Evolutionary conservation across 2,329 filamentous ascomycete species (phyloP), one percentile per base, ranked within the genome.

Genomic region (Bretziella fagacearum): DNA sequence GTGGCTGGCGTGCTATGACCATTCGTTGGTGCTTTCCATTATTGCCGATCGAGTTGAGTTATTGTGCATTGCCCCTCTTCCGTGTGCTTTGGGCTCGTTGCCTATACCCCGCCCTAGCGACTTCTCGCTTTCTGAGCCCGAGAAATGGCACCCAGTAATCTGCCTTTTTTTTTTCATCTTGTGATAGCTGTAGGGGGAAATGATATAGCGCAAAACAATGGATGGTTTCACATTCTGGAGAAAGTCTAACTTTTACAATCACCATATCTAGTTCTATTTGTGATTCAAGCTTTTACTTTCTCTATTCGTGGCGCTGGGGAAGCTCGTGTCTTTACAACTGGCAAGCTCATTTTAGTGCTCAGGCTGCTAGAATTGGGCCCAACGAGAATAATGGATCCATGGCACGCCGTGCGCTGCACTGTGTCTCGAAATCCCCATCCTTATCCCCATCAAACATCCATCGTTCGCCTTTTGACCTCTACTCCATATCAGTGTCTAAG

Each of bases 371-470:
- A n/a, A n/a, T n/a, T n/a, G n/a, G n/a, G n/a, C 35, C 17, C 35
- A 39, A 39, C 35, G 35, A 39, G 35, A 39, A 39, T 22, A 8
- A 23, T 10, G 35, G 35, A 39, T 39, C 6, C 35, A 39, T 39
- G 18, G 35, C 35, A 39, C 35, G 23, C 35, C 15, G 35, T 39
- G 4, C 13, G n/a, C 6, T 10, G 15, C 18, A 39, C 35, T 39
- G 35, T 39, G 35, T 23, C 35, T 39, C 15, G n/a, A 23, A 39
- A 48, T 43, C 40, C 46, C 18, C 39, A 48, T 48, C 39, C 39
- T 35, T 32, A 15, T 40, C 45, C 45, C 45, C 45, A 47, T 39
- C 45, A 26, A 41, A 8, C 37, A 41, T 22, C 37, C 37, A 25
- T 41, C 36, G 6, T 10, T 40, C 7, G 18, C 41, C 8, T 30